Conservation (phyloP, 768 basidiomycete species). For the Leccinum uliginosum region DNA sequence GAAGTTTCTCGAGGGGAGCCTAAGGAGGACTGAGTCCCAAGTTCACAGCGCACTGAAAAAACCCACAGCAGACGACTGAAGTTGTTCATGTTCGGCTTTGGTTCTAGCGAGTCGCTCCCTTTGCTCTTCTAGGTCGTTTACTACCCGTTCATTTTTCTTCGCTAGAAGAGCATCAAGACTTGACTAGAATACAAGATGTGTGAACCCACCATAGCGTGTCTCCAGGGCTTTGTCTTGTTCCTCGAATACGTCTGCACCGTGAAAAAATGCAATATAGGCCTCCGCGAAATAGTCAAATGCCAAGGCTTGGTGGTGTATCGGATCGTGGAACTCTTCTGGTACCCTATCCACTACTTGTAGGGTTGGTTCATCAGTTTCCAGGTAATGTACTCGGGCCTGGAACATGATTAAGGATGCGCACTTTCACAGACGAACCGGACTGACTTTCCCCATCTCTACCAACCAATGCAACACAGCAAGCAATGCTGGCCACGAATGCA, state of each 20-base stretch:
- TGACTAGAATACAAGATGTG: not conserved
- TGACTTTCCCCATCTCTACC: slow-evolving; percentile 77
- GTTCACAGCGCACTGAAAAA: not conserved
- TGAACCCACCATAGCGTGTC: slow-evolving; percentile 64
- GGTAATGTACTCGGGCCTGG: slow-evolving; percentile 39
- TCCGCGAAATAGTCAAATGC: slow-evolving; percentile 71
- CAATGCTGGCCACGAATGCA: slow-evolving; percentile 88
- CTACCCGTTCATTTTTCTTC: slow-evolving; percentile 66
- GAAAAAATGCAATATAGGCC: slow-evolving; percentile 65
- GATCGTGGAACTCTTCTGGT: slow-evolving; percentile 74
- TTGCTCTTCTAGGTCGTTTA: slow-evolving; percentile 59
- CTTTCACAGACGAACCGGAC: slow-evolving; percentile 13
- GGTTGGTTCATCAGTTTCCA: slow-evolving; percentile 63
- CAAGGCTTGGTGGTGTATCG: slow-evolving; percentile 68
- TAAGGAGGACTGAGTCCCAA: slow-evolving; percentile 20
- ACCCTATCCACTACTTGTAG: slow-evolving; percentile 56
- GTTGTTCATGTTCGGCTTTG: slow-evolving; percentile 50
- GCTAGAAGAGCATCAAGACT: slow-evolving; percentile 35
- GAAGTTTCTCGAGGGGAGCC: slow-evolving; percentile 62
- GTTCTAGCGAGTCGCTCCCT: slow-evolving; percentile 42
- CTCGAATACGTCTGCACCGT: slow-evolving; percentile 61
- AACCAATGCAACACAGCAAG: slow-evolving; percentile 93
- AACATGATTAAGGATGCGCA: not conserved
- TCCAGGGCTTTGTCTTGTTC: slow-evolving; percentile 70
- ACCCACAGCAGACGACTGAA: slow-evolving; percentile 59